Evolutionary conservation across 306 rosid genomes (phyloP).

Genomic region (Quercus variabilis): DNA sequence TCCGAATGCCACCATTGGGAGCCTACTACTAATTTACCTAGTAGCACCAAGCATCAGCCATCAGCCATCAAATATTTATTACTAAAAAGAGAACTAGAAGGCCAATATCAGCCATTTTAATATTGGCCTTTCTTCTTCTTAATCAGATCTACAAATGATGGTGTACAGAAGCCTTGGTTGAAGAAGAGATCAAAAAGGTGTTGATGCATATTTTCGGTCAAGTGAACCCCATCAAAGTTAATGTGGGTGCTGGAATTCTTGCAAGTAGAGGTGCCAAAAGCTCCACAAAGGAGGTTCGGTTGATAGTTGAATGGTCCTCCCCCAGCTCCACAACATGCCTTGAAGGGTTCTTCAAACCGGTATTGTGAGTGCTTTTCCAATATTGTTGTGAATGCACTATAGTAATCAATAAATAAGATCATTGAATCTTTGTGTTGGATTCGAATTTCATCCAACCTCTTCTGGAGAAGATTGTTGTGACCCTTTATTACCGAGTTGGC

Average conservation of each 20-base stretch:
- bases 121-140: constrained; percentile 4
- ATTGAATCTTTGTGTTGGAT: background rate
- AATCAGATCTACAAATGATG: background rate
- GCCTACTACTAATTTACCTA: no score
- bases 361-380: background rate
- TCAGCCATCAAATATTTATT: no score
- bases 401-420: constrained; percentile 20
- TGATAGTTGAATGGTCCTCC: background rate
- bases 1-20: no score
- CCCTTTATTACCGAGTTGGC: no score
- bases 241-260: constrained; percentile 13
- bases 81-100: no score
- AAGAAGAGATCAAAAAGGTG: constrained; percentile 8
- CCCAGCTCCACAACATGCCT: constrained; percentile 25
- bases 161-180: no score
- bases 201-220: constrained; percentile 19
- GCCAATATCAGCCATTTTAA: background rate
- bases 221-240: constrained; percentile 25
- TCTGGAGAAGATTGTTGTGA: no score
- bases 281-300: background rate
- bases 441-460: background rate
- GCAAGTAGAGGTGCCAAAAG: constrained; percentile 13
- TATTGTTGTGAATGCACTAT: constrained; percentile 3
- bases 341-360: constrained; percentile 20
- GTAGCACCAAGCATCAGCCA: no score